These are phyloP conservation scores for Bipolaris gigantea DNA, from an alignment of 2,329 filamentous ascomycete species.

Conservation along the genomic window DNA sequence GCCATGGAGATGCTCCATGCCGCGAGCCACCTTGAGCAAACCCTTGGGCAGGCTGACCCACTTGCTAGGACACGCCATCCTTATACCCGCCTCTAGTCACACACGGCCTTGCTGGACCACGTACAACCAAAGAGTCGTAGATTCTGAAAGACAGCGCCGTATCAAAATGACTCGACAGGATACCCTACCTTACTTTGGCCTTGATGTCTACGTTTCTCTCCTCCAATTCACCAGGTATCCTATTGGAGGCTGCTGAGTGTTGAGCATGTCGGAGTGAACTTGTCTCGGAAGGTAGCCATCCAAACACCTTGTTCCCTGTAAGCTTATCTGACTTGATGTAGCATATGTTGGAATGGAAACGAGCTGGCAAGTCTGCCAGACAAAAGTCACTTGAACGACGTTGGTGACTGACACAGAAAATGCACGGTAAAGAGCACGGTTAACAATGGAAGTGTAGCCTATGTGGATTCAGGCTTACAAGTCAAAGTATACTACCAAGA, in stretches of 20 bases:
- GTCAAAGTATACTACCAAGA: constrained; percentile 84
- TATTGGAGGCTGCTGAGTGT: not conserved
- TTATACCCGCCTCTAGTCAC: constrained; percentile 19
- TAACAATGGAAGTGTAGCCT: not conserved
- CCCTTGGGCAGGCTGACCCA: constrained; percentile 38
- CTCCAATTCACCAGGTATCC: not conserved
- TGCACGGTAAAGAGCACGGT: too few relatives aligned
- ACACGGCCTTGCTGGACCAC: constrained; percentile 4
- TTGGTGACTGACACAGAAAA: not conserved
- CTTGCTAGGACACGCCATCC: constrained; percentile 25
- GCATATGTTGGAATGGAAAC: not conserved
- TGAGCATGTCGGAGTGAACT: not conserved
- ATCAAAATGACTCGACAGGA: constrained; percentile 12
- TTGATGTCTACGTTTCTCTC: not conserved
- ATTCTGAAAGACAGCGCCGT: constrained; percentile 7
- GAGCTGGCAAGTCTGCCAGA: not conserved
- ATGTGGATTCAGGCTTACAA: constrained; percentile 20
- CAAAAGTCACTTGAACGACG: not conserved
- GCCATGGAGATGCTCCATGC: constrained; percentile 23
- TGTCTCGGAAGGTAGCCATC: not conserved
- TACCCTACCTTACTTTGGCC: not conserved
- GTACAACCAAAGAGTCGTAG: not conserved
- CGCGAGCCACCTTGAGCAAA: constrained; percentile 34
- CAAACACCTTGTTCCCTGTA: not conserved
- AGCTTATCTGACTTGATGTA: not conserved